Conservation (phyloP, 2,329 filamentous ascomycete genomes). For the Aspergillus aculeatus region DNA sequence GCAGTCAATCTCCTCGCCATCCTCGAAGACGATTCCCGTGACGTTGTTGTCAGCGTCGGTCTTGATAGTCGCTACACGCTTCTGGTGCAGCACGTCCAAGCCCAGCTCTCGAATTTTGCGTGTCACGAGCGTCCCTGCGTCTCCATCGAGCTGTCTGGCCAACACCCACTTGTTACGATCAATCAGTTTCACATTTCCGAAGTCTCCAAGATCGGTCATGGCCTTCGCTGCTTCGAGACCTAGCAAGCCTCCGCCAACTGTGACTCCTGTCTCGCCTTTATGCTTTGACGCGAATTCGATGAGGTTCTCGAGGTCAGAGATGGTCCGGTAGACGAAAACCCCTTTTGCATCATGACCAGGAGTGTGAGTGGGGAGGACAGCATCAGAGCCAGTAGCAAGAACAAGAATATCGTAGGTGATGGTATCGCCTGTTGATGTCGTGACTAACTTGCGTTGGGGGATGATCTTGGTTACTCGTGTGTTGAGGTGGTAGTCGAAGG, state of each 20-base stretch:
- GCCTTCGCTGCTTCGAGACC: constrained; percentile 88
- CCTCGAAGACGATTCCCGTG: constrained; percentile 73
- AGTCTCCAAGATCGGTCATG: constrained; percentile 80
- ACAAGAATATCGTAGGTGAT: constrained; percentile 79
- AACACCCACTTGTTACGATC: constrained; percentile 82
- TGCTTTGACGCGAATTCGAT: constrained; percentile 69
- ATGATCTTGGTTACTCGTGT: constrained; percentile 69
- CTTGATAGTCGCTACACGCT: constrained; percentile 70
- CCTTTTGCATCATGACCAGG: constrained; percentile 77
- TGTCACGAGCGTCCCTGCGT: constrained; percentile 78
- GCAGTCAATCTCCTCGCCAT: constrained; percentile 73
- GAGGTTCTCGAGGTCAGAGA: constrained; percentile 74
- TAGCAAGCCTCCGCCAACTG: constrained; percentile 80
- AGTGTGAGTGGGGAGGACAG: constrained; percentile 68
- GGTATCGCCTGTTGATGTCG: constrained; percentile 66
- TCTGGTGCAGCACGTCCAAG: constrained; percentile 75
- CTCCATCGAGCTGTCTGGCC: constrained; percentile 75
- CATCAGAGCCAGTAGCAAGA: constrained; percentile 82
- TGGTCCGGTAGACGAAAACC: constrained; percentile 86
- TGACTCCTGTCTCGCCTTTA: constrained; percentile 68
- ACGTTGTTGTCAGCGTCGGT: constrained; percentile 67
- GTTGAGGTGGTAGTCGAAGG: constrained; percentile 73
- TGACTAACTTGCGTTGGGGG: constrained; percentile 63
- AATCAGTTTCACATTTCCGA: constrained; percentile 71
- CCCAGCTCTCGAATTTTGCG: constrained; percentile 78